phyloP scores from a whole-genome alignment of 352 stramenopile genomes.

The Aphanomyces cochlioides region DNA sequence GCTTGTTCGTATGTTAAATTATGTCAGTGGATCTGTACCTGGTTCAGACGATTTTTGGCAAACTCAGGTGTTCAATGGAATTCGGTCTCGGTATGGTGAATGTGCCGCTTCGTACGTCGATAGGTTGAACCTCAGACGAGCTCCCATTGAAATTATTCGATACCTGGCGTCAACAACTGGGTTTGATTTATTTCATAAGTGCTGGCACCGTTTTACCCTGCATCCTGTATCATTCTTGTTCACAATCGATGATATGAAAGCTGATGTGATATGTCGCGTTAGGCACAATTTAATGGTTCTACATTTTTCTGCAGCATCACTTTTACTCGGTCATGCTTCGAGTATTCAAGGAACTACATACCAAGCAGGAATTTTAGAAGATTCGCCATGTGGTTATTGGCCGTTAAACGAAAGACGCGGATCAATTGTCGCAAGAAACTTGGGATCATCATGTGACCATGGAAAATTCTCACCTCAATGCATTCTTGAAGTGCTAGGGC shows the following conservation, averaged over 20 bases:
- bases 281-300: constrained; percentile 85
- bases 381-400: constrained; percentile 82
- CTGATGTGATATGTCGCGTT: constrained; percentile 43
- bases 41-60: constrained; percentile 72
- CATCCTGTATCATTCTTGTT: constrained; percentile 70
- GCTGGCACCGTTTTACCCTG: constrained; percentile 46
- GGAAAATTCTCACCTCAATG: constrained; percentile 62
- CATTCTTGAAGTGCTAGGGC: constrained; percentile 64
- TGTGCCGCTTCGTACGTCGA: constrained; percentile 70
- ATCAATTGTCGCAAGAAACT: constrained; percentile 58
- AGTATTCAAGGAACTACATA: constrained; percentile 76
- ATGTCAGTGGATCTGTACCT: constrained; percentile 53
- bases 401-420: constrained; percentile 81
- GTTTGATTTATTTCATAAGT: constrained; percentile 40
- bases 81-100: constrained; percentile 66
- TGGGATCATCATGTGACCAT: constrained; percentile 47
- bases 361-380: constrained; percentile 60
- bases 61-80: constrained; percentile 64
- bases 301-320: constrained; percentile 84
- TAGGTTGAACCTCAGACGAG: constrained; percentile 62
- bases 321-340: constrained; percentile 73
- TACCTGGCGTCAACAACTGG: constrained; percentile 57
- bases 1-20: constrained; percentile 56
- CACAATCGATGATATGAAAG: constrained; percentile 61
- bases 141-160: constrained; percentile 53